Evolutionary conservation across 2,329 filamentous ascomycete species (phyloP), one percentile per base, ranked within the genome.

Genomic region (Cadophora luteo-olivacea): DNA sequence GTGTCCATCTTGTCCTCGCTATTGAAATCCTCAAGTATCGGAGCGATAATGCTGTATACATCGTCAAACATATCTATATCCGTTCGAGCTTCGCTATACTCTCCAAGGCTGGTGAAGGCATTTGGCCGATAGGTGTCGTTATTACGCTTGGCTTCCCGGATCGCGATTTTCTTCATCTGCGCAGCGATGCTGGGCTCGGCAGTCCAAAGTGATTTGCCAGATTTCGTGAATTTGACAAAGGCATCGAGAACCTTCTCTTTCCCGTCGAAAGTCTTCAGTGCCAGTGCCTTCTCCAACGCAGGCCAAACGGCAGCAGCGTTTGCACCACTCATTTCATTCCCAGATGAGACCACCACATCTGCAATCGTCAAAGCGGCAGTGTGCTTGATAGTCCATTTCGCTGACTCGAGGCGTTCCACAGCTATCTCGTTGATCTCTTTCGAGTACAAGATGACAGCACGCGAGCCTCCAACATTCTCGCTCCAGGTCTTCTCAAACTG

Each of bases 371-470:
- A 88, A 8, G 94, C 93, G 9, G 92, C 92, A 0, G 93, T 92
- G 75, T 98, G 95, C 79, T 97, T 96, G 67, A 98, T 87, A 1
- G 90, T 89, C 96, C 96, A 99, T 75, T 93, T 92, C 1, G 92
- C 87, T 1, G 92, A 94, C 41, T 92, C 90, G 8, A 98, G 83
- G 64, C 93, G 87, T 45, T 85, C 83, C 45, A 87, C 84, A 1
- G 90, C 87, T 1, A 98, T 84, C 0, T 80, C 81, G 4, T 92
- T 84, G 73, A 98, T 97, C 80, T 99, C 96, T 48, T 85, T 85
- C 7, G 97, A 85, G 77, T 97, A 97, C 1, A 97, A 86, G 58
- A 91, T 86, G 5, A 97, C 92, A 0, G 92, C 91, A 36, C 94
- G 89, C 38, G 87, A 89, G 55, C 93, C 94, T 61, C 94, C 95